A percentile compares a stretch with the other conserved stretches of the same genome.
These are phyloP conservation scores for Capsicum rhomboideum DNA, from an alignment of 257 asterid species.

Conservation along the genomic window DNA sequence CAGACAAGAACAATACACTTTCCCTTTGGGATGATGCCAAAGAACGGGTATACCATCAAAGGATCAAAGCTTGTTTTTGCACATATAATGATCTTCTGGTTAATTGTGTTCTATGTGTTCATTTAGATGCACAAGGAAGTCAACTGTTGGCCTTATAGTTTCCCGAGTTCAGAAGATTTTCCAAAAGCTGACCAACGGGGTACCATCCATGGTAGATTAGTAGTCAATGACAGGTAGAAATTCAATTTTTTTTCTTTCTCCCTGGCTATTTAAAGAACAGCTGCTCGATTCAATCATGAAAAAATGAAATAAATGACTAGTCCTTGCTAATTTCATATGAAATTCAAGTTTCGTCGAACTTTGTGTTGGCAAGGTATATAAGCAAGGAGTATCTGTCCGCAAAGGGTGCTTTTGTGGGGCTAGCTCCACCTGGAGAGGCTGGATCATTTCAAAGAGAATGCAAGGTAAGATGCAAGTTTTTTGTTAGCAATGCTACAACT, in stretches of 20 bases:
- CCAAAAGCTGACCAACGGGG: conserved; percentile 58
- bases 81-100: not conserved
- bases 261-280: not conserved
- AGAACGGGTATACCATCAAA: conserved; percentile 23
- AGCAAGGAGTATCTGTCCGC: conserved; percentile 42
- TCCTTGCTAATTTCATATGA: not conserved
- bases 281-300: not conserved
- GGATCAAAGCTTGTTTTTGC: not conserved
- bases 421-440: conserved; percentile 68
- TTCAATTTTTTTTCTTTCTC: not conserved
- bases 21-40: conserved; percentile 49
- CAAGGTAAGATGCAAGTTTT: conserved; percentile 35
- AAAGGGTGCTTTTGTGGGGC: conserved; percentile 62
- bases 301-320: too few relatives aligned
- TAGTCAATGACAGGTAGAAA: conserved; percentile 62
- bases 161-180: conserved; percentile 74
- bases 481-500: not conserved
- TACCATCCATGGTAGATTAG: conserved; percentile 45
- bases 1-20: conserved; percentile 10
- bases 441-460: conserved; percentile 88
- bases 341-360: not conserved
- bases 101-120: not conserved
- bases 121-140: conserved; percentile 37
- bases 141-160: conserved; percentile 68
- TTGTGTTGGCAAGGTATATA: conserved; percentile 24